Evolutionary conservation across 1,139 yeast genomes (phyloP).

Genomic region (Blastobotrys raffinosifermentans): DNA sequence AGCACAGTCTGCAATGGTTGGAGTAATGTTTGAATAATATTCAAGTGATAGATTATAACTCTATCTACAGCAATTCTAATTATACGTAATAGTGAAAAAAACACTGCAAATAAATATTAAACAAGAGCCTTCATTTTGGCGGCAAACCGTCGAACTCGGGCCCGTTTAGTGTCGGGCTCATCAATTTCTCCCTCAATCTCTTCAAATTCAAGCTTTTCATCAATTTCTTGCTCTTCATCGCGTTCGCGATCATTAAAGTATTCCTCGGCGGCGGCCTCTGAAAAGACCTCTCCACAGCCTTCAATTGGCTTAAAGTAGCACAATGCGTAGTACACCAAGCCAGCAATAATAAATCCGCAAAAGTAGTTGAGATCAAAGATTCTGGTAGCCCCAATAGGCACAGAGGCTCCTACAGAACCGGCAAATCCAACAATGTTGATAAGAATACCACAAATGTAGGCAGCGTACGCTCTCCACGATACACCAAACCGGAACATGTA

Average conservation of each 20-base stretch:
- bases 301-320: conserved; percentile 53
- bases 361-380: conserved; percentile 70
- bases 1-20: no score
- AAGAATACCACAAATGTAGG: conserved; percentile 41
- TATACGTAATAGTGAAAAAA: no score
- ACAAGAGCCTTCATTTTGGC: no score
- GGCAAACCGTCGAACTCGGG: no score
- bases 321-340: conserved; percentile 44
- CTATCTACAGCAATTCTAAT: no score
- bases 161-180: no score
- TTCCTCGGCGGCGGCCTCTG: conserved; percentile 8
- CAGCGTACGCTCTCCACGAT: conserved; percentile 60
- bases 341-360: conserved; percentile 62
- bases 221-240: conserved; percentile 3
- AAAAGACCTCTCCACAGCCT: conserved; percentile 28
- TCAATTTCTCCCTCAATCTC: no score
- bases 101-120: no score
- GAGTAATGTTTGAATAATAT: no score
- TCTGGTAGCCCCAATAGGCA: conserved; percentile 74
- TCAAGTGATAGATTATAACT: no score
- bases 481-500: conserved; percentile 61
- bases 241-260: conserved; percentile 5
- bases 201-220: conserved; percentile 2
- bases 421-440: conserved; percentile 88
- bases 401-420: conserved; percentile 64